Evolutionary conservation across 345 rosid species (phyloP).

Genomic region (Gossypium anomalum): DNA sequence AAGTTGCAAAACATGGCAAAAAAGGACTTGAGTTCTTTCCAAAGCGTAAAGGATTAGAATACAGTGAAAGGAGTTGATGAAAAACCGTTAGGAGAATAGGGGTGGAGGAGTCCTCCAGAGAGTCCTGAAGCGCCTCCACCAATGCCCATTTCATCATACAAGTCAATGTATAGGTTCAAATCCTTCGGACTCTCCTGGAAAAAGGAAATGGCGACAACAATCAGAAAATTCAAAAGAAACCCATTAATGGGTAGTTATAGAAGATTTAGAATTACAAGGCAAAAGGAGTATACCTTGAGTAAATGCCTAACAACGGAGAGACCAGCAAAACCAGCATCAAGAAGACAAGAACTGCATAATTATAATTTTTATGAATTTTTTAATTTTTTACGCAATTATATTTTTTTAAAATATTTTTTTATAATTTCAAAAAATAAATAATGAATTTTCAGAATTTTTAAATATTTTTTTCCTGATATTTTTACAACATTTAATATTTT

Average conservation of each 20-base stretch:
- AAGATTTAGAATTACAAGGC: not conserved
- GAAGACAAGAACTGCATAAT: constrained; percentile 76
- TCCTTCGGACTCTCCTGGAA: constrained; percentile 56
- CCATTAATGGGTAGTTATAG: not conserved
- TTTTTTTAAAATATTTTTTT: no score
- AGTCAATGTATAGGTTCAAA: constrained; percentile 44
- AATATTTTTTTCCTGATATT: no score
- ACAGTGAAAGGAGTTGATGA: not conserved
- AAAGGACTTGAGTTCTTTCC: not conserved
- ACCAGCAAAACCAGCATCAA: constrained; percentile 98
- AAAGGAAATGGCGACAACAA: not conserved
- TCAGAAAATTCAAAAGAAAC: not conserved
- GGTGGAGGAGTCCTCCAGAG: constrained; percentile 92
- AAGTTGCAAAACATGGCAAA: not conserved
- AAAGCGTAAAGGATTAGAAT: not conserved
- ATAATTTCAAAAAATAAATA: no score
- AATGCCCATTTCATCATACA: constrained; percentile 83
- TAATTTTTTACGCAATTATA: no score
- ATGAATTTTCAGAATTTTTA: no score
- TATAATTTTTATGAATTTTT: no score
- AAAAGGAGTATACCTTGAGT: constrained; percentile 40
- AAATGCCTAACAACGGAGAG: constrained; percentile 83
- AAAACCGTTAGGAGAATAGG: constrained; percentile 87
- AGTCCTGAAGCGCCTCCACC: constrained; percentile 95
- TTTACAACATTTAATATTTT: no score